Percentiles rank a stretch among this genome's conserved stretches.
Conservation (phyloP, 2,329 filamentous ascomycete genomes). For the Fusarium praegraminearum region DNA sequence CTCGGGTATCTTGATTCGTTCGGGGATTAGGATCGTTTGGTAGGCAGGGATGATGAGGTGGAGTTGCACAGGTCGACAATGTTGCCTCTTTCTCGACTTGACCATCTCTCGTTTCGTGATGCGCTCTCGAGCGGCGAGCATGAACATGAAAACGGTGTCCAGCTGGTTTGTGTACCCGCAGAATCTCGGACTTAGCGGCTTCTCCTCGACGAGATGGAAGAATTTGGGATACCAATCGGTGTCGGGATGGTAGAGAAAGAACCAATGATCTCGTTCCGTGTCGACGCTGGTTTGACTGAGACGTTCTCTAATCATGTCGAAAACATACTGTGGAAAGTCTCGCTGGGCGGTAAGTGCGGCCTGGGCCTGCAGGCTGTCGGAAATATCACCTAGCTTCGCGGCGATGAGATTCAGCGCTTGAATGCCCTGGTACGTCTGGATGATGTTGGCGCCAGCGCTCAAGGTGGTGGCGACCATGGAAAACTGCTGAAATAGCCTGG, state of each 20-base stretch:
- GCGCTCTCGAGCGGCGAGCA: slow-evolving; percentile 51
- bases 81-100: slow-evolving; percentile 43
- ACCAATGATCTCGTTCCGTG: slow-evolving; percentile 51
- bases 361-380: slow-evolving; percentile 51
- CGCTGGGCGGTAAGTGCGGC: slow-evolving; percentile 54
- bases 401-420: slow-evolving; percentile 54
- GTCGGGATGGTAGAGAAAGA: slow-evolving; percentile 58
- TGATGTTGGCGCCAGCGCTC: slow-evolving; percentile 52
- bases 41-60: slow-evolving; percentile 57
- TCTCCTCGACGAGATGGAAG: slow-evolving; percentile 53
- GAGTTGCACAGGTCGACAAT: slow-evolving; percentile 44
- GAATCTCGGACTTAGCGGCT: slow-evolving; percentile 52
- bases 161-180: slow-evolving; percentile 57
- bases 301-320: slow-evolving; percentile 54
- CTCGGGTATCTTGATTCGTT: slow-evolving; percentile 53
- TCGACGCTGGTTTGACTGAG: slow-evolving; percentile 51
- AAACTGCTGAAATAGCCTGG: slow-evolving; percentile 50
- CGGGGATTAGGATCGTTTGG: slow-evolving; percentile 53
- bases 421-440: slow-evolving; percentile 53
- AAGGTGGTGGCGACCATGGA: slow-evolving; percentile 49
- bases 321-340: slow-evolving; percentile 54
- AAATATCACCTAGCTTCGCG: slow-evolving; percentile 52
- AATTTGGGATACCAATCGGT: slow-evolving; percentile 58
- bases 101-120: slow-evolving; percentile 45
- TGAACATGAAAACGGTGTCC: slow-evolving; percentile 56